Base-by-base conservation (phyloP, 495 filamentous ascomycete genomes). In the Aspergillus avenaceus region DNA sequence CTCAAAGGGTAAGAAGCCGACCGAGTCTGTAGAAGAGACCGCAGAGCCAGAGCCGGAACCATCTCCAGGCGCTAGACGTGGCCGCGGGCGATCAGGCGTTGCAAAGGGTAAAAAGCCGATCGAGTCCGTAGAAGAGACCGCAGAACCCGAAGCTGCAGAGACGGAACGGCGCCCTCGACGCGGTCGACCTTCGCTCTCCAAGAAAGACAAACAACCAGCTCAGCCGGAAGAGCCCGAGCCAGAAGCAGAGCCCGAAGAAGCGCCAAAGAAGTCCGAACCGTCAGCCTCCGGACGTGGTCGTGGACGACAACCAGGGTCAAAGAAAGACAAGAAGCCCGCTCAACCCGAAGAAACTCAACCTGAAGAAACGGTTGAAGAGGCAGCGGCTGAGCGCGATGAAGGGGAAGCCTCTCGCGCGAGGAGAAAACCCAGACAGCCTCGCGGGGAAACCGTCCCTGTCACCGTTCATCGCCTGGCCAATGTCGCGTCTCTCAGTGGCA, bases 401-500 rank as follows among this genome's bases (percentile, higher is more conserved):
- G 58, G 52, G 56, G 32, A 41, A 25, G 12, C 42, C 12, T 28
- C 54, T 25, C 54, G 38, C 37, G 22, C 46, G 14, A 49, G 27
- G 50, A 54, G 53, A 41, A 68, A 60, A 45, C 45, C 62, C 22
- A 62, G 63, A 49, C 65, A 58, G 43, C 59, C 64, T 31, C 69
- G 70, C 21, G 73, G 69, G 7, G 70, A 73, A 48, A 74, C 69
- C 1, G 67, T 76, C 0, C 66, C 71, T 14, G 66, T 76, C 16
- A 76, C 71, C 8, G 67, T 76, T 14, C 70, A 74, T 48, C 73
- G 73, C 25, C 64, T 76, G 21, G 62, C 63, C 6, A 74, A 76
- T 49, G 52, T 53, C 16, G 47, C 54, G 37, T 60, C 68, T 14
- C 57, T 74, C 5, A 58, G 56, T 28, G 61, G 53, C 18, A 31